Base-by-base conservation (phyloP, 2,329 filamentous ascomycete genomes). In the Ramichloridium luteum region DNA sequence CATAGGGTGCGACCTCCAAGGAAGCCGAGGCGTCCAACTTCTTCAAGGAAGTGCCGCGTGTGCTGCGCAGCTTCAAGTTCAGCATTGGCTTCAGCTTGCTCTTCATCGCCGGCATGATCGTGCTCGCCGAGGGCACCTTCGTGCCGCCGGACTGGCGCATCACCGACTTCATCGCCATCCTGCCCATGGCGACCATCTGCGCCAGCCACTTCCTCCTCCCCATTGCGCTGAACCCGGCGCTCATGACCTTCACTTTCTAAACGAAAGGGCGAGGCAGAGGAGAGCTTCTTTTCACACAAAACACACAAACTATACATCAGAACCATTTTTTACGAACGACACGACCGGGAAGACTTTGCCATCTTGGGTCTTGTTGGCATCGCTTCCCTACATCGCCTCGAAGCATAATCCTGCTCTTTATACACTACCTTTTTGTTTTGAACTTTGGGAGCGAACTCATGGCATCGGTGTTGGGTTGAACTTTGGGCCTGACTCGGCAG, bases 21-120 rank as follows among this genome's bases (percentile, higher is more conserved):
- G 84, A 93, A 60, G 72, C 73, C 30, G 78, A 84, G 47, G 76
- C 79, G 49, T 77, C 79, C 15, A 80, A 83, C 56, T 92, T 92
- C 59, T 88, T 86, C 59, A 79, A 82, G 38, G 83, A 90, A 53
- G 72, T 86, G 12, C 78, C 79, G 18, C 80, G 79, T 52, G 80
- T 92, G 25, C 54, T 88, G 30, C 78, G 76, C 58, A 76, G 73
- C 56, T 88, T 88, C 67, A 85, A 79, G 61, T 81, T 72, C 56
- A 73, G 67, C 33, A 80, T 83, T 54, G 50, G 71, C 28, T 73
- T 81, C 44, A 65, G 72, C 1, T 51, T 72, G 18, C 27, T 71
- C 16, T 68, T 68, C 38, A 73, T 80, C 35, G 57, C 58, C 13
- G 66, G 55, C 43, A 81, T 84, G 65, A 55, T 82, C 43, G 62